Conservation (phyloP, 495 filamentous ascomycete genomes). For the Bombardia bombarda region DNA sequence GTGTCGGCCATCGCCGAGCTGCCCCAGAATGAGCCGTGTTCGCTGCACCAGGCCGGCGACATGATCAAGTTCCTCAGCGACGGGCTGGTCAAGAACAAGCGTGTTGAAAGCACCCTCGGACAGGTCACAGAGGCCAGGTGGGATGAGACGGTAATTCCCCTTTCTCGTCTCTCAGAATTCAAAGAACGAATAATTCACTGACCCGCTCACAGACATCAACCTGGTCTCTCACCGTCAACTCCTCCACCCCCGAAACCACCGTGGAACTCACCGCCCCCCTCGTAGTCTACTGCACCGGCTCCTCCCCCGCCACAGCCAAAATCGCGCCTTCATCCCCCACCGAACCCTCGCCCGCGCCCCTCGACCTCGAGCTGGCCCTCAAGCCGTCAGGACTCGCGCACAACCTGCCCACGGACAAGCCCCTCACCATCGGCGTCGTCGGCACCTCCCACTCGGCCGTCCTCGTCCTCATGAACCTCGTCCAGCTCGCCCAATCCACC, state of each 20-base stretch:
- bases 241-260: background rate
- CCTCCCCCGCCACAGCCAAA: background rate
- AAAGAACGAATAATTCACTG: background rate
- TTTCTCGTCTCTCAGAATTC: background rate
- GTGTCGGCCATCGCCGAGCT: constrained; percentile 5
- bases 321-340: background rate
- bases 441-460: constrained; percentile 26
- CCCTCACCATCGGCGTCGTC: constrained; percentile 12
- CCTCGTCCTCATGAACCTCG: constrained; percentile 32
- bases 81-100: constrained; percentile 2
- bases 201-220: background rate
- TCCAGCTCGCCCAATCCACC: constrained; percentile 35
- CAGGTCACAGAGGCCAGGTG: background rate
- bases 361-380: constrained; percentile 9
- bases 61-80: constrained; percentile 7
- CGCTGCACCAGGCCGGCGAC: constrained; percentile 11
- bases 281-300: constrained; percentile 17
- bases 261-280: constrained; percentile 2
- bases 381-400: background rate
- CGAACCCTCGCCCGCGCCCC: background rate
- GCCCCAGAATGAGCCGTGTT: constrained; percentile 7
- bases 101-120: constrained; percentile 4
- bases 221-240: constrained; percentile 6
- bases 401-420: background rate
- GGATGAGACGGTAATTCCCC: background rate